Conservation (phyloP, 2,329 filamentous ascomycete genomes). For the Fusarium continuum region DNA sequence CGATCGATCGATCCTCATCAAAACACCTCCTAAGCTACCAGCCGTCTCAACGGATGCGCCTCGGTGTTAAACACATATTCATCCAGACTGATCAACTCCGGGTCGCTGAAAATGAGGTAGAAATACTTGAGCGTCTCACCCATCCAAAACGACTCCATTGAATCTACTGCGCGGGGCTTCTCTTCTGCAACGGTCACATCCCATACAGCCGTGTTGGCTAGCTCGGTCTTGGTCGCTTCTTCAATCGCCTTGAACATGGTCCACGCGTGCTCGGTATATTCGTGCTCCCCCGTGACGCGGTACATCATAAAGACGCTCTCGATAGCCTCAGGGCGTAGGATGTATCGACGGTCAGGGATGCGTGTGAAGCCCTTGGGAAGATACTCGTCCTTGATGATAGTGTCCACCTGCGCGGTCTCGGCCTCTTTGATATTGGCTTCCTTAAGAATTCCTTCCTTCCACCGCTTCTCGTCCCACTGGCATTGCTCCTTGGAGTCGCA, state of each 20-base stretch:
- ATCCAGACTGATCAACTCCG: constrained; percentile 56
- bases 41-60: constrained; percentile 36
- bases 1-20: not conserved
- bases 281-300: constrained; percentile 58
- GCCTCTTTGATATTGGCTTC: constrained; percentile 39
- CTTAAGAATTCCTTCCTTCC: constrained; percentile 48
- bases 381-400: constrained; percentile 42
- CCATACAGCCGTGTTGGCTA: constrained; percentile 60
- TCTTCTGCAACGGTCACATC: constrained; percentile 48
- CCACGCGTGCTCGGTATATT: constrained; percentile 62
- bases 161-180: constrained; percentile 58
- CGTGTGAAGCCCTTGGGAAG: constrained; percentile 70
- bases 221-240: constrained; percentile 56
- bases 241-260: constrained; percentile 61
- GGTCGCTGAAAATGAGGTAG: constrained; percentile 41
- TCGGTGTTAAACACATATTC: constrained; percentile 44
- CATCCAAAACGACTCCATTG: constrained; percentile 63
- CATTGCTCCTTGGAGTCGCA: constrained; percentile 51
- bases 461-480: constrained; percentile 49
- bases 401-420: constrained; percentile 33
- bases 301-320: constrained; percentile 65
- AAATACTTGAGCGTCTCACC: constrained; percentile 47
- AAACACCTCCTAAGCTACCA: no score
- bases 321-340: constrained; percentile 63
- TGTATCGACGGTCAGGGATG: constrained; percentile 59